These are phyloP conservation scores for Candida krabiensis DNA, from an alignment of 805 yeast genomes.

Conservation along the genomic window DNA sequence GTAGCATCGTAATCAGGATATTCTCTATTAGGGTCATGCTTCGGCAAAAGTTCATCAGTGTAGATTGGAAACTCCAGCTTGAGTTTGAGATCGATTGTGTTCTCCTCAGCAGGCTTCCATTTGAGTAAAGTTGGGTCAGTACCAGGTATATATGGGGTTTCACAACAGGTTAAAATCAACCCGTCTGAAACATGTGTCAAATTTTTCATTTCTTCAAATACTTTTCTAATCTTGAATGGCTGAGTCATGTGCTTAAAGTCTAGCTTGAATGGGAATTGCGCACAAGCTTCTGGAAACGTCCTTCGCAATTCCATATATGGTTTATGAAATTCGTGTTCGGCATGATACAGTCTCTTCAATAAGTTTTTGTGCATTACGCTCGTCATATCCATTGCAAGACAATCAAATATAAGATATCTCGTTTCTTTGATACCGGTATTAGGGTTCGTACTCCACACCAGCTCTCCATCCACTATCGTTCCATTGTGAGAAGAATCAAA, in stretches of 20 bases:
- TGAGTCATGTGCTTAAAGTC: conserved; percentile 87
- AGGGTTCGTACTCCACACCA: conserved; percentile 68
- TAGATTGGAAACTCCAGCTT: conserved; percentile 56
- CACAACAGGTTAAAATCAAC: conserved; percentile 86
- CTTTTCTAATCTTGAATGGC: conserved; percentile 73
- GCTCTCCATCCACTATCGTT: conserved; percentile 90
- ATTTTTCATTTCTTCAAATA: conserved; percentile 66
- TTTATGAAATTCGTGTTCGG: conserved; percentile 73
- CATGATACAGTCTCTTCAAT: conserved; percentile 82
- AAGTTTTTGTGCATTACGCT: conserved; percentile 68
- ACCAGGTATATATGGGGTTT: conserved; percentile 82
- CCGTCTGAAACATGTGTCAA: conserved; percentile 93
- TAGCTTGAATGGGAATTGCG: conserved; percentile 79
- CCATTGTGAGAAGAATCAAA: conserved; percentile 74
- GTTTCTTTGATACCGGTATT: conserved; percentile 58
- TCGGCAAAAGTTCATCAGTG: conserved; percentile 64
- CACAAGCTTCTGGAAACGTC: conserved; percentile 69
- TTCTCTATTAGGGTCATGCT: conserved; percentile 66
- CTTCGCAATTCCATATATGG: conserved; percentile 77
- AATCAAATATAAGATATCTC: conserved; percentile 87
- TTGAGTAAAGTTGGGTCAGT: conserved; percentile 84
- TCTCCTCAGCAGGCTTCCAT: conserved; percentile 98
- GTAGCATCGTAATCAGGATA: conserved; percentile 79
- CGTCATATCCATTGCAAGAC: conserved; percentile 79
- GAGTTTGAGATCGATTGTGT: conserved; percentile 85